These are phyloP conservation scores for Lophiostoma macrostomum DNA, from an alignment of 495 filamentous ascomycete genomes.

Conservation along the genomic window DNA sequence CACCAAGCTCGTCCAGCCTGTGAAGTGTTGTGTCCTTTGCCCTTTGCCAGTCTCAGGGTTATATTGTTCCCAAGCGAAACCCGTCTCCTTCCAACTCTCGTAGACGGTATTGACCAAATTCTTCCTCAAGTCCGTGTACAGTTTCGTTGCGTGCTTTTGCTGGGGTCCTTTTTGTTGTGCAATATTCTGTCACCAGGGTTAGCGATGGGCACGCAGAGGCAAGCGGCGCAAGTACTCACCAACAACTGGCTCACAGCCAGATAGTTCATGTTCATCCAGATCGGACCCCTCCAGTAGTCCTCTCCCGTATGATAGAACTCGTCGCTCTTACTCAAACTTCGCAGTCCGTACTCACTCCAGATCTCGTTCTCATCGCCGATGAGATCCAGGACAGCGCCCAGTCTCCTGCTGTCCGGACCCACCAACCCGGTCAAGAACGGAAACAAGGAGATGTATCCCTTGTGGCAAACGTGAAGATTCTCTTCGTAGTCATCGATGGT, in stretches of 20 bases:
- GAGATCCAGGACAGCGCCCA: conserved; percentile 71
- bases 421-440: conserved; percentile 85
- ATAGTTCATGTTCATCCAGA: conserved; percentile 99
- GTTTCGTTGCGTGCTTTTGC: conserved; percentile 61
- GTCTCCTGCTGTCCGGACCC: conserved; percentile 63
- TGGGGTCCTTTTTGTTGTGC: conserved; percentile 63
- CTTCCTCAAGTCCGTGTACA: conserved; percentile 73
- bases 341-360: conserved; percentile 80
- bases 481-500: conserved; percentile 96
- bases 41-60: conserved; percentile 88
- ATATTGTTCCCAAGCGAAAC: conserved; percentile 99
- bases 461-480: conserved; percentile 84
- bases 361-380: conserved; percentile 79
- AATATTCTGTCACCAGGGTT: conserved; percentile 47
- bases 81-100: conserved; percentile 80
- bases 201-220: conserved; percentile 20
- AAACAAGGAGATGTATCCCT: conserved; percentile 92
- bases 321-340: conserved; percentile 82
- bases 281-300: conserved; percentile 94
- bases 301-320: conserved; percentile 82
- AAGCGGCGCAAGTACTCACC: conserved; percentile 53
- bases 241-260: conserved; percentile 77
- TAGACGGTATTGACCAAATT: conserved; percentile 91
- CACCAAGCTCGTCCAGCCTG: conserved; percentile 92
- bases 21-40: conserved; percentile 96